phyloP scores from a whole-genome alignment of 1,284 basidiomycete species.

The Naganishia liquefaciens region DNA sequence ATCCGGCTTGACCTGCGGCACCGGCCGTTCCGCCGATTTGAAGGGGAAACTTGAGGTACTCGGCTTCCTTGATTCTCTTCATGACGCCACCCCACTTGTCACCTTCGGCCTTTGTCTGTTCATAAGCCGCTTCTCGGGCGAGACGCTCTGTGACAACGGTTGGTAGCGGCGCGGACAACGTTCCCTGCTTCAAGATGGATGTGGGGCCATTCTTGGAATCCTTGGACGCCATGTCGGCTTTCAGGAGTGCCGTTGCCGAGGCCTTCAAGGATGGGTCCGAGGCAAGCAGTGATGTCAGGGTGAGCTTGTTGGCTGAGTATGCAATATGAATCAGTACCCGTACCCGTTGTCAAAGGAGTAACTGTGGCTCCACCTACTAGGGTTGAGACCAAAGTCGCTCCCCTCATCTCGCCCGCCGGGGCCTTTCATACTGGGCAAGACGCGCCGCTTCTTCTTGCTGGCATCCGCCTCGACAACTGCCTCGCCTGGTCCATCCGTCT shows the following conservation, averaged over 20 bases:
- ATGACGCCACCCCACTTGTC: conserved; percentile 92
- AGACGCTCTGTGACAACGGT: conserved; percentile 82
- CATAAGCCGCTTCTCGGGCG: conserved; percentile 91
- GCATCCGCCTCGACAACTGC: conserved; percentile 40
- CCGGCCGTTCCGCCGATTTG: conserved; percentile 65
- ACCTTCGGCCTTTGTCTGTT: conserved; percentile 86
- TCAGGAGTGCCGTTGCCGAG: conserved; percentile 51
- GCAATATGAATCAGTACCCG: neutral
- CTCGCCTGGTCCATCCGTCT: conserved; percentile 19
- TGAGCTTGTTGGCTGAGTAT: conserved; percentile 48
- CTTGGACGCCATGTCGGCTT: conserved; percentile 36
- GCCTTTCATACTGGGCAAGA: conserved; percentile 52
- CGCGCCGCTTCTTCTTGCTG: conserved; percentile 42
- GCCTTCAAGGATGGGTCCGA: conserved; percentile 68
- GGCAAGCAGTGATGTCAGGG: conserved; percentile 57
- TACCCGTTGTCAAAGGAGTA: neutral
- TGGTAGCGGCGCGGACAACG: conserved; percentile 81
- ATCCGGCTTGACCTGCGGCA: conserved; percentile 73
- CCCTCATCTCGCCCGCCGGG: conserved; percentile 43
- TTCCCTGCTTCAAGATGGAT: conserved; percentile 61
- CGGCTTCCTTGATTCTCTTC: conserved; percentile 84
- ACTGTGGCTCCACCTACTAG: conserved; percentile 40
- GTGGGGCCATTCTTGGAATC: conserved; percentile 58
- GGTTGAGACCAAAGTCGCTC: conserved; percentile 45
- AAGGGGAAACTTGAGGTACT: conserved; percentile 87